Conservation (phyloP, 1,284 basidiomycete species). For the Anthracocystis panici-leucophaei region DNA sequence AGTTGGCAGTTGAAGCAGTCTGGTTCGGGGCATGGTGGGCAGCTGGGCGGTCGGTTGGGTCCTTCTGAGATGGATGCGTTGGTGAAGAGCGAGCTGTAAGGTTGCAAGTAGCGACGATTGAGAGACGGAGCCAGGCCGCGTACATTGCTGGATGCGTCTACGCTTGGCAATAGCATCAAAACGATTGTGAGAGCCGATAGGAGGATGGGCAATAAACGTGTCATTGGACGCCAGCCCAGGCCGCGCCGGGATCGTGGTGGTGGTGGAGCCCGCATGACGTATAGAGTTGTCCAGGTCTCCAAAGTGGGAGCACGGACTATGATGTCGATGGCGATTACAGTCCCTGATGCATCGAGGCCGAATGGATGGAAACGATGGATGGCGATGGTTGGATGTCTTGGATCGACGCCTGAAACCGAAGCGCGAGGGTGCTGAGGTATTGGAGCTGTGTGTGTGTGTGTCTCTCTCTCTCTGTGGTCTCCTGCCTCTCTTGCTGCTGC, state of each 20-base stretch:
- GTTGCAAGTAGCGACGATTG: conserved; percentile 22
- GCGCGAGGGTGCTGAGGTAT: conserved; percentile 1
- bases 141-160: conserved; percentile 9
- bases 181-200: not conserved
- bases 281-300: not conserved
- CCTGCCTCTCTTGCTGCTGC: not conserved
- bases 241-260: not conserved
- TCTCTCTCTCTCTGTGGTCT: conserved; percentile 3
- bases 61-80: conserved; percentile 8
- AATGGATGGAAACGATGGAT: not conserved
- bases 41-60: conserved; percentile 34
- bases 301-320: not conserved
- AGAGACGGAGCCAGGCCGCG: conserved; percentile 28
- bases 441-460: not conserved
- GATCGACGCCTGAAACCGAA: conserved; percentile 19
- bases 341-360: not conserved
- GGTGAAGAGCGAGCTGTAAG: conserved; percentile 37
- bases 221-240: not conserved
- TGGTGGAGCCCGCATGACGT: conserved; percentile 3
- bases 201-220: not conserved
- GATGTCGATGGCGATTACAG: not conserved
- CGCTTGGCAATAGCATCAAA: not conserved
- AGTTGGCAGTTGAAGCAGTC: conserved; percentile 63
- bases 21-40: conserved; percentile 56
- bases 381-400: not conserved